Conservation (phyloP, 108 stramenopile species). For the Cyclotella baltica region DNA sequence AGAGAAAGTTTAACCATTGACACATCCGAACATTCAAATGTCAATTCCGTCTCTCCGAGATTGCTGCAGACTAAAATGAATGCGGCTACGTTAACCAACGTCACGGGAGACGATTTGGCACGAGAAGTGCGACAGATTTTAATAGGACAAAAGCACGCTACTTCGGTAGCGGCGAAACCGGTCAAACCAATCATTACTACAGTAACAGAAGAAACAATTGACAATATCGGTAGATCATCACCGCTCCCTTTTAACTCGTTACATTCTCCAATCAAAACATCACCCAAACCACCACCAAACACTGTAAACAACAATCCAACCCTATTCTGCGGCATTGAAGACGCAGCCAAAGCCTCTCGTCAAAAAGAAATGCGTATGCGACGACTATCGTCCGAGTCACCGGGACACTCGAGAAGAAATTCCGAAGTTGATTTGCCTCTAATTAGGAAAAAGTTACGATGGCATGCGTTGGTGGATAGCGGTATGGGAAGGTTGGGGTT, state of each 20-base stretch:
- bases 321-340: constrained; percentile 66
- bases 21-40: no score
- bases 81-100: constrained; percentile 66
- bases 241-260: not conserved
- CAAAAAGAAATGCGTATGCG: constrained; percentile 41
- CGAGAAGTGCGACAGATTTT: constrained; percentile 68
- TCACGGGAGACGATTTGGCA: constrained; percentile 65
- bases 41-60: not conserved
- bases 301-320: constrained; percentile 1
- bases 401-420: not conserved
- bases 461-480: constrained; percentile 72
- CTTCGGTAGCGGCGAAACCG: constrained; percentile 18
- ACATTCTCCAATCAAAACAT: not conserved
- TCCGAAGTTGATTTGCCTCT: constrained; percentile 4
- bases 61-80: constrained; percentile 24
- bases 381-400: not conserved
- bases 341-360: constrained; percentile 61
- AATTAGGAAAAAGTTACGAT: constrained; percentile 59
- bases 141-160: constrained; percentile 50
- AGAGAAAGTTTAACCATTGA: no score
- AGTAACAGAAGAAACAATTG: not conserved
- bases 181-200: not conserved
- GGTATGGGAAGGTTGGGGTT: constrained; percentile 84
- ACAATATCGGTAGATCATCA: not conserved
- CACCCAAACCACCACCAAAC: constrained; percentile 1